Percentiles rank a stretch among this genome's conserved stretches.
Evolutionary conservation across 2,329 filamentous ascomycete genomes (phyloP).

Genomic region (Cladosporium velox): DNA sequence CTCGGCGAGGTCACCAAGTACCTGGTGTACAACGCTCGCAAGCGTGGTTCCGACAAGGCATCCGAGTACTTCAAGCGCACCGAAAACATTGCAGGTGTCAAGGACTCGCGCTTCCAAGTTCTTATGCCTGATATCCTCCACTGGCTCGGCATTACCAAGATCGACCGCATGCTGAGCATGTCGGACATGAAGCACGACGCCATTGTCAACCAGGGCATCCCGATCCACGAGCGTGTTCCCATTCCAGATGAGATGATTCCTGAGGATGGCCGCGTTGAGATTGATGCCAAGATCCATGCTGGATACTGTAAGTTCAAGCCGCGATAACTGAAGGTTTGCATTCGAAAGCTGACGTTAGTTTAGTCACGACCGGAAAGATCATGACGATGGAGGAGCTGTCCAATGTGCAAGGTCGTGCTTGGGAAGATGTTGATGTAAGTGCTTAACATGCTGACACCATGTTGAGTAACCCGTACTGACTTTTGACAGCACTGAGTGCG

Average conservation of each 20-base stretch:
- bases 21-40: conserved; percentile 78
- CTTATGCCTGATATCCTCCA: conserved; percentile 92
- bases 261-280: conserved; percentile 93
- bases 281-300: conserved; percentile 96
- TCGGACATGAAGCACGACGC: conserved; percentile 96
- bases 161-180: conserved; percentile 98
- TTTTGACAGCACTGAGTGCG: conserved; percentile 7
- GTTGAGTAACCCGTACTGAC: not conserved
- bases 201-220: conserved; percentile 81
- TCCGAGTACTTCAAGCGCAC: conserved; percentile 95
- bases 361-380: conserved; percentile 80
- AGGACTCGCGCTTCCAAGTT: conserved; percentile 95
- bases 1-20: conserved; percentile 93
- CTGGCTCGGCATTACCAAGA: conserved; percentile 98
- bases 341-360: conserved; percentile 24
- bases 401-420: conserved; percentile 83
- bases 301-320: conserved; percentile 64
- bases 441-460: not conserved
- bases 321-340: not conserved
- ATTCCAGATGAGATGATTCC: conserved; percentile 94
- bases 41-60: conserved; percentile 74
- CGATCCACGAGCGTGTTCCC: conserved; percentile 85
- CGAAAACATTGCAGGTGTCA: conserved; percentile 97
- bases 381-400: conserved; percentile 85
- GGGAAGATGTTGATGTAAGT: conserved; percentile 68